phyloP scores from a whole-genome alignment of 2,329 filamentous ascomycete species.

The Periconia digitata region DNA sequence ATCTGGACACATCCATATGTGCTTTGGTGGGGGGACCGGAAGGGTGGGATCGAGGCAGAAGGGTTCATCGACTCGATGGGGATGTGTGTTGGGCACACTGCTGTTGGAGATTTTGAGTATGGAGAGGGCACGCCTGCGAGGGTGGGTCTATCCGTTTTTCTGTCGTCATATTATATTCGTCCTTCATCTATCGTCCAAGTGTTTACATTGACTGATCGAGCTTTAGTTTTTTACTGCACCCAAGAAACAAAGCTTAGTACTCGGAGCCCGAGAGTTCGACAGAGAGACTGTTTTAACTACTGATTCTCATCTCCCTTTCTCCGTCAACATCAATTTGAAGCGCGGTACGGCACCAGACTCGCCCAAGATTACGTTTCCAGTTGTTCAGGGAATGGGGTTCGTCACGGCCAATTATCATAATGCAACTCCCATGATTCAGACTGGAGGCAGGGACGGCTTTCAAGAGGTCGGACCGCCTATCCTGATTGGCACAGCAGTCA shows the following conservation, averaged over 20 bases:
- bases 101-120: constrained; percentile 66
- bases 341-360: constrained; percentile 54
- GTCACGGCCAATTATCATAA: constrained; percentile 76
- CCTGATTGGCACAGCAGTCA: constrained; percentile 66
- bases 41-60: constrained; percentile 47
- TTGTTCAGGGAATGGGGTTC: constrained; percentile 89
- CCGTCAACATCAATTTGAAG: constrained; percentile 67
- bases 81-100: constrained; percentile 74
- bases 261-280: constrained; percentile 77
- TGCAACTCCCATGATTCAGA: constrained; percentile 69
- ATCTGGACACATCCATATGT: constrained; percentile 70
- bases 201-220: not conserved
- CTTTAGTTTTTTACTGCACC: constrained; percentile 73
- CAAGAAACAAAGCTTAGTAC: constrained; percentile 75
- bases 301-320: constrained; percentile 58
- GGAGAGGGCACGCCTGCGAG: constrained; percentile 51
- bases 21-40: constrained; percentile 46
- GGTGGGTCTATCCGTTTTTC: constrained; percentile 8
- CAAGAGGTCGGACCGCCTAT: constrained; percentile 60
- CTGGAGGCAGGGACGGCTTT: constrained; percentile 68
- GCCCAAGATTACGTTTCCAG: constrained; percentile 71
- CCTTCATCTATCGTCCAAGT: too few relatives aligned
- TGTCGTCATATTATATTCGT: too few relatives aligned
- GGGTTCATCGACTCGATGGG: constrained; percentile 65
- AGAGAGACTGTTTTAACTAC: constrained; percentile 58